Evolutionary conservation across 768 basidiomycete species (phyloP).

Genomic region (Russula brevipes): DNA sequence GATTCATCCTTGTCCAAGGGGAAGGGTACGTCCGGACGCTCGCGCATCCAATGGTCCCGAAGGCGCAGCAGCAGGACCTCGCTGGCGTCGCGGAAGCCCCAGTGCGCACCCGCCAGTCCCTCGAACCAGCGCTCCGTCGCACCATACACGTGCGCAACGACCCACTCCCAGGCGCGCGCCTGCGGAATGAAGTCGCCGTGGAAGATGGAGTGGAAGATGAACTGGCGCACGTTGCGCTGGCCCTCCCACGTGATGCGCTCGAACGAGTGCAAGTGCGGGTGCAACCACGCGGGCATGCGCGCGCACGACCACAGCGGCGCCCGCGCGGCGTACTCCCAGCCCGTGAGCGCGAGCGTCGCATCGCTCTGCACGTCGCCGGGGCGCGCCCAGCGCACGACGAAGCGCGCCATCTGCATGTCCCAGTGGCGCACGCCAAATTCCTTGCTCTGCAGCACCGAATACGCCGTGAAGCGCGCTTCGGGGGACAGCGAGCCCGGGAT

Average conservation of each 20-base stretch:
- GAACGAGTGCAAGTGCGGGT: slow-evolving; percentile 23
- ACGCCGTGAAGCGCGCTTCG: slow-evolving; percentile 28
- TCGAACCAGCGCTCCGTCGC: slow-evolving; percentile 34
- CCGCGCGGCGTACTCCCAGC: slow-evolving; percentile 32
- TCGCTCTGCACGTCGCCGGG: slow-evolving; percentile 21
- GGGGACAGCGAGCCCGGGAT: slow-evolving; percentile 28
- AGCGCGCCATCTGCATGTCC: slow-evolving; percentile 33
- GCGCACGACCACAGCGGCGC: slow-evolving; percentile 35
- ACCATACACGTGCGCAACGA: slow-evolving; percentile 31
- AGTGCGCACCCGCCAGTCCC: slow-evolving; percentile 29
- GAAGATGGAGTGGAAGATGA: slow-evolving; percentile 28
- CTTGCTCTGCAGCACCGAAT: slow-evolving; percentile 27
- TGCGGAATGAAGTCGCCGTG: slow-evolving; percentile 18
- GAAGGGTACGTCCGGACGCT: slow-evolving; percentile 28
- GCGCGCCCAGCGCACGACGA: slow-evolving; percentile 28
- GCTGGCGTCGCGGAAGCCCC: slow-evolving; percentile 27
- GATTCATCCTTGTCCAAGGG: slow-evolving; percentile 22
- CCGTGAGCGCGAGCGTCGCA: slow-evolving; percentile 28
- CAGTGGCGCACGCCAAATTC: slow-evolving; percentile 30
- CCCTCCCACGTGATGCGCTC: slow-evolving; percentile 28
- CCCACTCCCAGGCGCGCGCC: slow-evolving; percentile 28
- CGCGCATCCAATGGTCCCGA: slow-evolving; percentile 28
- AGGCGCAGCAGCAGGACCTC: slow-evolving; percentile 29
- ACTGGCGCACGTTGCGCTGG: slow-evolving; percentile 27
- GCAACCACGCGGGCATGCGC: slow-evolving; percentile 31